phyloP scores from a whole-genome alignment of 345 rosid species.

The Brassica cretica region DNA sequence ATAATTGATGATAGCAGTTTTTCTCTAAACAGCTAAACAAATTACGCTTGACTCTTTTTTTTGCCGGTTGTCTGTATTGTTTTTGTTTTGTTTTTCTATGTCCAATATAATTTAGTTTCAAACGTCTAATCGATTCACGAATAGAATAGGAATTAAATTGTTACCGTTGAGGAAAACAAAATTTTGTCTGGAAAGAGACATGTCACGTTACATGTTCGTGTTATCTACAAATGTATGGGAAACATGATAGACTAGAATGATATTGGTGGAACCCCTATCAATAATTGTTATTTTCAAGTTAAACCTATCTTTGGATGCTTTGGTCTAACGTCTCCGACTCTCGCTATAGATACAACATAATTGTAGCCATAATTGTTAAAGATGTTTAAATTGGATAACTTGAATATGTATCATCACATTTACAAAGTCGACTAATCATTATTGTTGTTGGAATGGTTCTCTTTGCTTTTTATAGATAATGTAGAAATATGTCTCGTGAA shows the following conservation, averaged over 20 bases:
- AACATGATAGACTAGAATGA: not conserved
- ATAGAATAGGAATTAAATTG: not conserved
- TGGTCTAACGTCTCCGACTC: slow-evolving; percentile 16
- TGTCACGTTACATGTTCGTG: not conserved
- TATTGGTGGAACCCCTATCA: not conserved
- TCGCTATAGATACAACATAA: slow-evolving; percentile 7
- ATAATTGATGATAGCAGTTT: not conserved
- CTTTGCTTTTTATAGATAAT: slow-evolving; percentile 24
- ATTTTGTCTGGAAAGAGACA: slow-evolving; percentile 22
- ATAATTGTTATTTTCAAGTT: not conserved
- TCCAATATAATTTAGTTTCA: not conserved
- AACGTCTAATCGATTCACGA: slow-evolving; percentile 7
- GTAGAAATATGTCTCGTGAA: slow-evolving; percentile 10
- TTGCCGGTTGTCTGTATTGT: not conserved
- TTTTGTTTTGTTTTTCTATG: not conserved
- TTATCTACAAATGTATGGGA: not conserved
- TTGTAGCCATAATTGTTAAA: slow-evolving; percentile 9
- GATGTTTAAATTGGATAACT: slow-evolving; percentile 19
- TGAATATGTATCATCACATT: slow-evolving; percentile 27
- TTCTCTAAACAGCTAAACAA: not conserved
- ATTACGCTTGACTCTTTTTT: slow-evolving; percentile 1
- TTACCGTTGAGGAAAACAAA: slow-evolving; percentile 9
- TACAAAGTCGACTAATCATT: slow-evolving; percentile 28
- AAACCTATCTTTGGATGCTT: slow-evolving; percentile 22
- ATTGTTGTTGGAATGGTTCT: slow-evolving; percentile 27